Evolutionary conservation across 2,329 filamentous ascomycete species (phyloP).

Genomic region (Phaeophleospora eucalypticola): DNA sequence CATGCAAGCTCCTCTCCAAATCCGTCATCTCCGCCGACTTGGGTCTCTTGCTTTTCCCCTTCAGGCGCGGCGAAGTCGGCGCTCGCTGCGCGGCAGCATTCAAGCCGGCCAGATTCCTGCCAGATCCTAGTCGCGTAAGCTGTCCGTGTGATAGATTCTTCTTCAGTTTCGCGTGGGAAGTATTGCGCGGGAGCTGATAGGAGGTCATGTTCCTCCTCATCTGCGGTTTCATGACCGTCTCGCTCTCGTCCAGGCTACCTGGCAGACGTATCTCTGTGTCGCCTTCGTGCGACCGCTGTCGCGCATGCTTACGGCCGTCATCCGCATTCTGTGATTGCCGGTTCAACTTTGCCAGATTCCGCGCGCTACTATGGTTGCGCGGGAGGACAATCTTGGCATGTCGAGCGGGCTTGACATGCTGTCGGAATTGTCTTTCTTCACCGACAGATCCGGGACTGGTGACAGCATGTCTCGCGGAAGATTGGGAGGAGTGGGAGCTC

Average conservation of each 20-base stretch:
- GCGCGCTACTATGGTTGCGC: conserved; percentile 31
- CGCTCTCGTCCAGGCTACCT: conserved; percentile 30
- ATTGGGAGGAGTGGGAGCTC: conserved; percentile 28
- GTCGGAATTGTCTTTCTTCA: conserved; percentile 23
- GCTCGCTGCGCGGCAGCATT: conserved; percentile 16
- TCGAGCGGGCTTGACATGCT: conserved; percentile 17
- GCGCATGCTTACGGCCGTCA: conserved; percentile 23
- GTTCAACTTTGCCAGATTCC: conserved; percentile 30
- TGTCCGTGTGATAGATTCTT: conserved; percentile 44
- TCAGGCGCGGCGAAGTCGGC: conserved; percentile 27
- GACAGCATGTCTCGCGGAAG: conserved; percentile 13
- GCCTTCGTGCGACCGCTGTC: conserved; percentile 28
- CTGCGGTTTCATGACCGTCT: conserved; percentile 13
- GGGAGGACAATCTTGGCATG: conserved; percentile 32
- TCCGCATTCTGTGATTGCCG: conserved; percentile 22
- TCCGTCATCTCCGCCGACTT: conserved; percentile 28
- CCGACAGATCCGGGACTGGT: conserved; percentile 25
- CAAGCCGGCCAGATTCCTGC: conserved; percentile 35
- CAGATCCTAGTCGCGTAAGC: conserved; percentile 38
- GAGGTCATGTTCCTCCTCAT: conserved; percentile 32
- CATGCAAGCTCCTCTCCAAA: conserved; percentile 27
- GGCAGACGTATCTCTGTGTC: conserved; percentile 34
- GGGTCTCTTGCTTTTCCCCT: conserved; percentile 28
- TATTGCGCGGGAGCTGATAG: conserved; percentile 28
- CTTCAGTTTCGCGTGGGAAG: conserved; percentile 32